Conservation (phyloP, 2,329 filamentous ascomycete genomes). For the Sarocladium oryzae region DNA sequence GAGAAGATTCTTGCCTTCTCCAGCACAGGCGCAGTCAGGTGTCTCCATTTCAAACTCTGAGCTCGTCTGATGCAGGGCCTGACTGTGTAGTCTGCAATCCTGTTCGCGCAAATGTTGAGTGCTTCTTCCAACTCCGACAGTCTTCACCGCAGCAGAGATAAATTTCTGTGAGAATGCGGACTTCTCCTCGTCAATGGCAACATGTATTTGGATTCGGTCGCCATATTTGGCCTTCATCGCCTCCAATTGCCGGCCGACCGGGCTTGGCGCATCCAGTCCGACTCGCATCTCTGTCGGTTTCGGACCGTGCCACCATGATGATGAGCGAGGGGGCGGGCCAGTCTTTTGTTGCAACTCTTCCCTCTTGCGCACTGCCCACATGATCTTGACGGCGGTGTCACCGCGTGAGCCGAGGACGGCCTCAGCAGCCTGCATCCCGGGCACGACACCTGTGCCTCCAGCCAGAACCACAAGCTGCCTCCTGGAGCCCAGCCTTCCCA, state of each 20-base stretch:
- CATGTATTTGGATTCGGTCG: constrained; percentile 56
- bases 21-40: constrained; percentile 13
- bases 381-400: constrained; percentile 50
- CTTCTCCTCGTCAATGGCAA: constrained; percentile 78
- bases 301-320: constrained; percentile 20
- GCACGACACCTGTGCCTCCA: constrained; percentile 87
- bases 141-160: constrained; percentile 32
- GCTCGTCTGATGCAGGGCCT: constrained; percentile 20
- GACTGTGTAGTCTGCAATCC: constrained; percentile 24
- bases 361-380: constrained; percentile 72
- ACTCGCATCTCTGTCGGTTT: constrained; percentile 16
- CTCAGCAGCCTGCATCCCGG: constrained; percentile 74
- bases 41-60: constrained; percentile 24
- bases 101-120: background rate
- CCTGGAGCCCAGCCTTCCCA: constrained; percentile 22
- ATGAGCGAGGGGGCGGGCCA: constrained; percentile 1
- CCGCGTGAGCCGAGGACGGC: constrained; percentile 43
- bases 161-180: constrained; percentile 52
- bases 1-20: constrained; percentile 56
- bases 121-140: background rate
- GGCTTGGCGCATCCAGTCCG: constrained; percentile 25
- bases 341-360: constrained; percentile 37
- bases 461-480: constrained; percentile 71
- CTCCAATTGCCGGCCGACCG: constrained; percentile 57
- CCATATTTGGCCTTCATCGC: constrained; percentile 47